Evolutionary conservation across 345 rosid genomes (phyloP).

Genomic region (Populus simonii): DNA sequence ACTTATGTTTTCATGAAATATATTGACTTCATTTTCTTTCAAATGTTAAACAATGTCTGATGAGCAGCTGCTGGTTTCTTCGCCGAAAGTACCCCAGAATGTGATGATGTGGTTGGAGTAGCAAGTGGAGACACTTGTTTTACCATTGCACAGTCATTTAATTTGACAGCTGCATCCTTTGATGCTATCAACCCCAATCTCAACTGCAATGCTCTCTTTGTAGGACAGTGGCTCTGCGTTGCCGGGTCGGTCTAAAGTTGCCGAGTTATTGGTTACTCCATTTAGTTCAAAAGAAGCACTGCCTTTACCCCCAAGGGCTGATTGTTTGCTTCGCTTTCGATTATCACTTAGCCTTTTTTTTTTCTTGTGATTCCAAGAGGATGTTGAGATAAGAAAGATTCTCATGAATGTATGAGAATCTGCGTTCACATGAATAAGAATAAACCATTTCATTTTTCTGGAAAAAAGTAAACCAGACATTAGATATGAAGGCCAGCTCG

Average conservation of each 20-base stretch:
- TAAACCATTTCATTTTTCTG: too few relatives aligned
- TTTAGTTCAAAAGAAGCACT: too few relatives aligned
- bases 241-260: not conserved
- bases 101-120: conserved; percentile 13
- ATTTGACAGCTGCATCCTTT: not conserved
- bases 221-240: conserved; percentile 42
- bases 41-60: not conserved
- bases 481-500: too few relatives aligned
- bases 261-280: not conserved
- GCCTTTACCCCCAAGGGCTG: too few relatives aligned
- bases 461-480: too few relatives aligned
- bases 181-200: conserved; percentile 36
- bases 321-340: too few relatives aligned
- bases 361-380: too few relatives aligned
- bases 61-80: not conserved
- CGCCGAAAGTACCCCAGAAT: not conserved
- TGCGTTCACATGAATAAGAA: too few relatives aligned
- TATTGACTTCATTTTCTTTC: not conserved
- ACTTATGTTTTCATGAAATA: not conserved
- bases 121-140: conserved; percentile 15
- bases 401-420: too few relatives aligned
- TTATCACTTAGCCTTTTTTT: too few relatives aligned
- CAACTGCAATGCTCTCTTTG: conserved; percentile 20
- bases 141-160: not conserved
- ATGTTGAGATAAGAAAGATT: too few relatives aligned